Evolutionary conservation across 2,329 filamentous ascomycete genomes (phyloP).

Genomic region (Sporothrix variecibatus): DNA sequence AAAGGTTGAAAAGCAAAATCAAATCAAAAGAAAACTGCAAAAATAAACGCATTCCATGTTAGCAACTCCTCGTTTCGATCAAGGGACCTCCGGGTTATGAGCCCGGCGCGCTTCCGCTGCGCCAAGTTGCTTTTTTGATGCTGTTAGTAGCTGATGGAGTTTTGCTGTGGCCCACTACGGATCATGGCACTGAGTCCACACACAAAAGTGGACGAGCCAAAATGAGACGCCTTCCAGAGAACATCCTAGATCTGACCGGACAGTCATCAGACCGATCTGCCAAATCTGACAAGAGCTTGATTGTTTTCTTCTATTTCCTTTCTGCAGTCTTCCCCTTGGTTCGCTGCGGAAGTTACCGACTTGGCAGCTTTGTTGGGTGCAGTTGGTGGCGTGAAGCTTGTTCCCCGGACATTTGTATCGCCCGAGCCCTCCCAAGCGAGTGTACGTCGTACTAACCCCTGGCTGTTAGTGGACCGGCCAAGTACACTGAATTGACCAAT

Average conservation of each 20-base stretch:
- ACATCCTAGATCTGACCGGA: not conserved
- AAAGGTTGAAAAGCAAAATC: not conserved
- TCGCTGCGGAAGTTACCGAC: not conserved
- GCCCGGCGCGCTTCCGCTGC: not conserved
- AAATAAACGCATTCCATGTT: not conserved
- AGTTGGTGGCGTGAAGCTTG: not conserved
- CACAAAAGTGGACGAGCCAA: not conserved
- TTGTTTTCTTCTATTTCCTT: too few relatives aligned
- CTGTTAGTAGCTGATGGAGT: not conserved
- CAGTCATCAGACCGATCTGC: not conserved
- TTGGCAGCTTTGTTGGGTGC: not conserved
- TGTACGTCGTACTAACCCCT: not conserved
- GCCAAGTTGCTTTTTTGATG: not conserved
- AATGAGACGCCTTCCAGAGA: not conserved
- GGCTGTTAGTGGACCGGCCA: not conserved
- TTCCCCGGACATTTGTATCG: not conserved
- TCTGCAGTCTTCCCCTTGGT: not conserved
- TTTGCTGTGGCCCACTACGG: not conserved
- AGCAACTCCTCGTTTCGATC: not conserved
- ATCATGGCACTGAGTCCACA: not conserved
- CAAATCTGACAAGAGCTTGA: not conserved
- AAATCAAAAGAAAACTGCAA: not conserved
- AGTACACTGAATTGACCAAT: too few relatives aligned
- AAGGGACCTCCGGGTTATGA: not conserved
- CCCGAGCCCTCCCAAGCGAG: not conserved